Evolutionary conservation across 441 rosid species (phyloP), one percentile per base, ranked within the genome.

Genomic region (Kokia cookei): DNA sequence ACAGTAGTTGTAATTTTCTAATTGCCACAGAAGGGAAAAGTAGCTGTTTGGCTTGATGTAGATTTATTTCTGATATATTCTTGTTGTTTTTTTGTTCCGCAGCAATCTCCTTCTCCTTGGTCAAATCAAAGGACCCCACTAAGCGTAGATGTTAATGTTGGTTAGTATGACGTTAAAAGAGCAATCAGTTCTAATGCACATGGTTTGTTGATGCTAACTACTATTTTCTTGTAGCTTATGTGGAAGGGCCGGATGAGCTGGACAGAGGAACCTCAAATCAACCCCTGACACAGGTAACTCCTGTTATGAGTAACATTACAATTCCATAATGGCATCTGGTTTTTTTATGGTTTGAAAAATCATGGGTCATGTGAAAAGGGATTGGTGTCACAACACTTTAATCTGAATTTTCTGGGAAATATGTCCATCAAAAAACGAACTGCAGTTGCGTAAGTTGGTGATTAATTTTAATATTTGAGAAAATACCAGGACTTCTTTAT

Each of bases 91-190:
- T 63, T 80, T 40, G 76, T 63, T 24, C 66, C 15, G 77, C 88
- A 93, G 98, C 97, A 76, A 79, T 79, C 99, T 73, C 97, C 99
- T 76, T 91, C 98, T 72, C 65, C 65, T 60, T 60, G 65, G 65
- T 8, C 65, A 67, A 87, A 82, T 75, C 97, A 84, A 74, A 96
- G 98, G 87, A 82, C 94, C 24, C 80, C 90, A 35, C 82, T 90
- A 40, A 76, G 80, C 63, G 89, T 88, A 69, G 99, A 96, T 90
- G 99, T 96, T 72, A 96, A 96, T 75, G 92, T 96, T 77, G 99
- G 98, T 93, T 84, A 87, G 99, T 86, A 67, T 65, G 69, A 53
- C 53, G 8, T 67, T 43, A 10, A 74, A 60, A 72, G 43, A 72
- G 32, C 40, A 40, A 11, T 22, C 45, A 65, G 14, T 59, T 32